Evolutionary conservation across 371 early-diverging fungal species (phyloP).

Genomic region (Mucor plumbeus): DNA sequence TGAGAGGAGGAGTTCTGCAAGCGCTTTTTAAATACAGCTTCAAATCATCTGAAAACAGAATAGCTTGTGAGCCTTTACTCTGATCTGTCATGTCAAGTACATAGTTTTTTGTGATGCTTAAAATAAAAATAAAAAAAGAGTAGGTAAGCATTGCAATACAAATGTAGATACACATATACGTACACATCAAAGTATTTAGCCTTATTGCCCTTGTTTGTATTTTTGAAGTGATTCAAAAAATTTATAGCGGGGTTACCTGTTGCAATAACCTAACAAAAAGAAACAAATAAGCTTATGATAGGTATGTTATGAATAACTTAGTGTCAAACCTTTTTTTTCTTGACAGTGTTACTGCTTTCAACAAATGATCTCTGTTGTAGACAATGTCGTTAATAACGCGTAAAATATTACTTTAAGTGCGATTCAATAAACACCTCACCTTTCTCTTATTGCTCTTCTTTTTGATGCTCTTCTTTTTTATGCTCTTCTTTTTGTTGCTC

Average conservation of each 20-base stretch:
- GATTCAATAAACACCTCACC: neutral
- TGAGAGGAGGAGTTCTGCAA: neutral
- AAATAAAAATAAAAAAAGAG: conserved; percentile 12
- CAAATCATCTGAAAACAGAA: too few relatives aligned
- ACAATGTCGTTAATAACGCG: conserved; percentile 18
- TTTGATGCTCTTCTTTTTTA: too few relatives aligned
- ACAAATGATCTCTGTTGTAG: conserved; percentile 12
- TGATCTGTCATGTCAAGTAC: conserved; percentile 15
- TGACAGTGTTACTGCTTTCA: too few relatives aligned
- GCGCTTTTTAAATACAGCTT: neutral
- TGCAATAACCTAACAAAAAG: conserved; percentile 14
- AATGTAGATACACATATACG: conserved; percentile 7
- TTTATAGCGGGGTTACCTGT: conserved; percentile 10
- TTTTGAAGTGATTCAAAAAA: conserved; percentile 9
- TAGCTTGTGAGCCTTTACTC: conserved; percentile 16
- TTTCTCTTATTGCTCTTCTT: neutral
- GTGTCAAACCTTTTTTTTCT: too few relatives aligned
- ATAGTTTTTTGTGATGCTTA: conserved; percentile 17
- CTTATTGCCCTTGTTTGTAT: conserved; percentile 12
- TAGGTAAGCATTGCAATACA: conserved; percentile 18
- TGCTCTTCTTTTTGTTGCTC: too few relatives aligned
- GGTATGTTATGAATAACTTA: conserved; percentile 6
- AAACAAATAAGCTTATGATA: conserved; percentile 11
- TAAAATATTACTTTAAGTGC: neutral
- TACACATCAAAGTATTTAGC: conserved; percentile 19